Base-by-base conservation (phyloP, 1,139 yeast genomes). In the Nakaseomyces bracarensis region DNA sequence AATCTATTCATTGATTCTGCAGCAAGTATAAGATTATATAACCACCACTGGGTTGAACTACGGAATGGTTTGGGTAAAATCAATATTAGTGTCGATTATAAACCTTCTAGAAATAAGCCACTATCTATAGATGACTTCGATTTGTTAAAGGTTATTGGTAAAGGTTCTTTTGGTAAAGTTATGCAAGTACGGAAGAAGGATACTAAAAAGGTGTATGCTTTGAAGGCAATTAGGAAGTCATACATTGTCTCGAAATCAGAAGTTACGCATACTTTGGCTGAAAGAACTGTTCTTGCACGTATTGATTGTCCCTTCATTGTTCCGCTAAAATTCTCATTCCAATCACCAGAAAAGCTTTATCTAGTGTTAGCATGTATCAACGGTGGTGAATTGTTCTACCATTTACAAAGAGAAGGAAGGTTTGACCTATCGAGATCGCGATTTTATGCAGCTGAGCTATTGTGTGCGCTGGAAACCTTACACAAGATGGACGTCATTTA, bases 151-250 rank as follows among this genome's bases (percentile, higher is more conserved):
- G 97, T 91, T 21, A 86, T 91, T 44, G 98, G 98, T 39, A 89
- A 89, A 62, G 98, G 98, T 2, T 86, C 96, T 2, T 91, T 91
- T 64, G 98, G 98, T 42, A 91, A 91, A 64, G 98, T 91, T 44
- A 89, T 89, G 97, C 97, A 89, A 65, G 97, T 89, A 38, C 79
- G 87, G 45, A 89, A 91, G 66, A 84, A 83, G 53, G 97, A 91
- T 64, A 89, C 97, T 10, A 81, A 82, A 49, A 93, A 89, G 58
- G 80, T 89, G 23, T 91, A 91, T 63, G 98, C 97, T 2, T 70
- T 91, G 60, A 91, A 91, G 62, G 86, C 96, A 1, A 77, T 91
- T 49, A 74, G 97, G 52, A 91, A 91, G 60, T 87, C 94, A 20
- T 95, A 89, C 58, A 86, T 91, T 52, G 93, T 91, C 25, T 82